phyloP scores from a whole-genome alignment of 2,329 filamentous ascomycete species.

The Verruconis gallopava region DNA sequence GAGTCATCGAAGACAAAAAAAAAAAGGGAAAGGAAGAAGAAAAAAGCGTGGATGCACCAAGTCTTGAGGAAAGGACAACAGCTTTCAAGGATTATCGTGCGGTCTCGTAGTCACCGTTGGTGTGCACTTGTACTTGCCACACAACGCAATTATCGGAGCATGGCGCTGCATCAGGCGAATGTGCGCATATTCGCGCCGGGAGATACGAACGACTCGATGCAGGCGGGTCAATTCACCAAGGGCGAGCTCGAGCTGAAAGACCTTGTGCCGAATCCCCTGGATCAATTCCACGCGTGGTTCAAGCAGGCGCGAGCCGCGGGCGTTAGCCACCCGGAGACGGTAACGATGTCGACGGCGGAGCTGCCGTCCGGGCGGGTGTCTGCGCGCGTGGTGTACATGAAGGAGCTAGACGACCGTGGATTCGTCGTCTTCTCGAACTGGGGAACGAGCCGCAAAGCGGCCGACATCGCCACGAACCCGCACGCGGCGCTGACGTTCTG shows the following conservation, averaged over 20 bases:
- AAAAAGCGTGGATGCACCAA: too few species aligned
- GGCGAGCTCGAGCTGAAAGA: slow-evolving; percentile 48
- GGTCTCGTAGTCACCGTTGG: too few species aligned
- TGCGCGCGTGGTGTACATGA: slow-evolving; percentile 82
- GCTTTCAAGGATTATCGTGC: too few species aligned
- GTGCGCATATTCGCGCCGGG: slow-evolving; percentile 50
- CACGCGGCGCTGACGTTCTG: slow-evolving; percentile 78
- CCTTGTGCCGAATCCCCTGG: slow-evolving; percentile 53
- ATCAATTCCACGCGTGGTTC: slow-evolving; percentile 89
- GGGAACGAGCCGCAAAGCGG: slow-evolving; percentile 57
- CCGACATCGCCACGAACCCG: slow-evolving; percentile 58
- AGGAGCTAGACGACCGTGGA: slow-evolving; percentile 71
- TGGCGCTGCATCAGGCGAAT: not conserved
- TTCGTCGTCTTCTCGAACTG: slow-evolving; percentile 95
- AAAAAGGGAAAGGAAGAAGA: too few species aligned
- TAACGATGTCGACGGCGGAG: slow-evolving; percentile 70
- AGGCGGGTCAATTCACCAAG: slow-evolving; percentile 65
- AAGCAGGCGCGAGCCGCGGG: slow-evolving; percentile 48
- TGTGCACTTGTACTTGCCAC: too few species aligned
- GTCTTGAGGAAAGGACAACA: too few species aligned
- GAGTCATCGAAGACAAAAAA: too few species aligned
- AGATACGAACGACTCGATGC: slow-evolving; percentile 41
- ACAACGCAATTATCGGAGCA: too few species aligned
- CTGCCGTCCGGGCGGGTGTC: slow-evolving; percentile 76
- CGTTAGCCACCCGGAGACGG: slow-evolving; percentile 73